Percentiles rank a stretch among this genome's conserved stretches.
phyloP scores from a whole-genome alignment of 2,329 filamentous ascomycete genomes.

The Colletotrichum sp. region DNA sequence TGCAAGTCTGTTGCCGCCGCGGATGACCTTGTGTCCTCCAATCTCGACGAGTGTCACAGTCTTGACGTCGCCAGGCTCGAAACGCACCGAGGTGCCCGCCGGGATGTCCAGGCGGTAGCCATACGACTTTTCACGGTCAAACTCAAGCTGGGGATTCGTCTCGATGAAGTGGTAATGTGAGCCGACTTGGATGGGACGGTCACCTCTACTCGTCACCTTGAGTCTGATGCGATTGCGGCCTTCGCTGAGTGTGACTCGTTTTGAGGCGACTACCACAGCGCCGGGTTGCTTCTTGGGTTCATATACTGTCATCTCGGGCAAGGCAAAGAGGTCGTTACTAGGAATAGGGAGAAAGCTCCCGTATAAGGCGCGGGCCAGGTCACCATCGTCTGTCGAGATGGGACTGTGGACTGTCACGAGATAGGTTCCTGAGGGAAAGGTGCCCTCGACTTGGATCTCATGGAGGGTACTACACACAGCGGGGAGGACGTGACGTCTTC shows the following conservation, averaged over 20 bases:
- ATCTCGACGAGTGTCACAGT: slow-evolving; percentile 92
- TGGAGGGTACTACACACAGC: slow-evolving; percentile 79
- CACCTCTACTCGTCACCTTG: slow-evolving; percentile 83
- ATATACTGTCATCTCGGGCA: slow-evolving; percentile 69
- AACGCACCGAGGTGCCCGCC: slow-evolving; percentile 89
- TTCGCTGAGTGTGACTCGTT: slow-evolving; percentile 72
- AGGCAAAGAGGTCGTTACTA: slow-evolving; percentile 68
- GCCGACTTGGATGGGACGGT: slow-evolving; percentile 89
- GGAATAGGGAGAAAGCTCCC: slow-evolving; percentile 90
- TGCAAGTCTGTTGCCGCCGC: slow-evolving; percentile 83
- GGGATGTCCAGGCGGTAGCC: slow-evolving; percentile 89
- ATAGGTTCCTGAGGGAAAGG: slow-evolving; percentile 88
- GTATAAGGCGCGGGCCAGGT: slow-evolving; percentile 86
- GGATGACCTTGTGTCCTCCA: slow-evolving; percentile 78
- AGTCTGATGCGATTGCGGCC: slow-evolving; percentile 76
- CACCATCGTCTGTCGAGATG: slow-evolving; percentile 83
- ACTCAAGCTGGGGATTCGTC: slow-evolving; percentile 87
- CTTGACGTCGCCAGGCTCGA: slow-evolving; percentile 92
- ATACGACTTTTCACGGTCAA: slow-evolving; percentile 83
- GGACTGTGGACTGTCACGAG: slow-evolving; percentile 94
- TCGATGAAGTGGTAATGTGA: slow-evolving; percentile 98
- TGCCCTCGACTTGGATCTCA: slow-evolving; percentile 93
- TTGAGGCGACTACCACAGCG: slow-evolving; percentile 75
- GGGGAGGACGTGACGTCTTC: slow-evolving; percentile 88
- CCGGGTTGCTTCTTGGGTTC: slow-evolving; percentile 75